Evolutionary conservation across 208 protist genomes (phyloP).

Genomic region (Crithidia brevicula): DNA sequence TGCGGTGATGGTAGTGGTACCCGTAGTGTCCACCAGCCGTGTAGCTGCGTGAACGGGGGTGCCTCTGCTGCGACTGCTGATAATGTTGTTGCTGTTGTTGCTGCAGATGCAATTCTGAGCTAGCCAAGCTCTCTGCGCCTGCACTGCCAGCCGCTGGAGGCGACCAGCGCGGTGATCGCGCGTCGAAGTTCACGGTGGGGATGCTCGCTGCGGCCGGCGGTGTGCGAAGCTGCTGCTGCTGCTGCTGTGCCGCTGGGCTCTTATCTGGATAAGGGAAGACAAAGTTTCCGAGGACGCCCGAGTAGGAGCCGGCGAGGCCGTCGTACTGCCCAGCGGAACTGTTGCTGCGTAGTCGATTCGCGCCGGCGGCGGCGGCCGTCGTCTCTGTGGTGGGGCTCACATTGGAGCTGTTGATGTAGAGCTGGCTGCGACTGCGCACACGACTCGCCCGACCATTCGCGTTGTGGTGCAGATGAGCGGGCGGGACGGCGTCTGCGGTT

Average conservation of each 20-base stretch:
- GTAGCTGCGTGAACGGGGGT: slow-evolving; percentile 22
- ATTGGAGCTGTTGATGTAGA: slow-evolving; percentile 11
- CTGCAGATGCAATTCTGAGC: background rate
- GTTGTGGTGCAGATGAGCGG: background rate
- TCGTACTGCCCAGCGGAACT: slow-evolving; percentile 8
- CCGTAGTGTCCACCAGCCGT: slow-evolving; percentile 3
- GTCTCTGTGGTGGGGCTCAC: background rate
- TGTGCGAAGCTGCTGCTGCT: background rate
- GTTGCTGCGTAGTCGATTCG: slow-evolving; percentile 7
- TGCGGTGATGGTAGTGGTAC: slow-evolving; percentile 1
- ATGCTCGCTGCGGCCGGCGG: background rate
- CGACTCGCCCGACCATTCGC: background rate
- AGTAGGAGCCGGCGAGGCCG: slow-evolving; percentile 9
- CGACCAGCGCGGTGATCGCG: slow-evolving; percentile 4
- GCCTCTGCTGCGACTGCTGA: background rate
- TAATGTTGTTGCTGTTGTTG: slow-evolving; percentile 2
- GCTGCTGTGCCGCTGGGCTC: background rate
- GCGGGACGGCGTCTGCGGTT: background rate
- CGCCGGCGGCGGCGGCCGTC: background rate
- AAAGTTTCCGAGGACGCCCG: slow-evolving; percentile 9
- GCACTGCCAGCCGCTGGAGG: background rate
- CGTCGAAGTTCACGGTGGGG: background rate
- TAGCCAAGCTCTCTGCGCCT: background rate
- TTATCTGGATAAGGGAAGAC: slow-evolving; percentile 14
- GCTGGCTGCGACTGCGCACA: slow-evolving; percentile 13